Evolutionary conservation across 176 grass and related monocot genomes (phyloP).

Genomic region (Elymus sibiricus): DNA sequence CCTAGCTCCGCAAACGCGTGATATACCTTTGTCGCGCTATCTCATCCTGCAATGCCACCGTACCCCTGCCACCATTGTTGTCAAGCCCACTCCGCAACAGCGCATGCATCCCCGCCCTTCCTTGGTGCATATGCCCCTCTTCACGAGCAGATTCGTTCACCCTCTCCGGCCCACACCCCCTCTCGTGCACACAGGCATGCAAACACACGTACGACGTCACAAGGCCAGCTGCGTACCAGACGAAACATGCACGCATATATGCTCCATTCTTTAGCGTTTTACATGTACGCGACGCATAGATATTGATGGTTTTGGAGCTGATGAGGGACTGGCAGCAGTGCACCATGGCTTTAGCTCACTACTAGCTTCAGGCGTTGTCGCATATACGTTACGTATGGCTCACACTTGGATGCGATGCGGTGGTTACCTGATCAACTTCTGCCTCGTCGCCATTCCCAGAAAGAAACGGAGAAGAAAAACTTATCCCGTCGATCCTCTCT

Average conservation of each 20-base stretch:
- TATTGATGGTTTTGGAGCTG: background rate
- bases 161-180: background rate
- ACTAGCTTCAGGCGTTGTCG: background rate
- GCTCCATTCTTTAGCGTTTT: conserved; percentile 10
- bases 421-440: background rate
- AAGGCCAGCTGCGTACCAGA: background rate
- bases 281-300: background rate
- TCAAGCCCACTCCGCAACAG: conserved; percentile 31
- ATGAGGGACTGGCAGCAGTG: background rate
- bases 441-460: background rate
- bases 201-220: background rate
- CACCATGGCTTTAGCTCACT: background rate
- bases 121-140: background rate
- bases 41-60: background rate
- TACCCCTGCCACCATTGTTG: background rate
- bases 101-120: background rate
- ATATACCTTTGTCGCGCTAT: conserved; percentile 15
- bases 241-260: background rate
- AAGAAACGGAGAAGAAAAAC: background rate
- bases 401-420: background rate
- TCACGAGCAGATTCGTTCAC: conserved; percentile 38
- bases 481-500: background rate
- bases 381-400: background rate
- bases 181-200: background rate
- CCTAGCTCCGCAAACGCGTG: background rate